Evolutionary conservation across 2,329 filamentous ascomycete genomes (phyloP).

Genomic region (Ophiostoma perfectum): DNA sequence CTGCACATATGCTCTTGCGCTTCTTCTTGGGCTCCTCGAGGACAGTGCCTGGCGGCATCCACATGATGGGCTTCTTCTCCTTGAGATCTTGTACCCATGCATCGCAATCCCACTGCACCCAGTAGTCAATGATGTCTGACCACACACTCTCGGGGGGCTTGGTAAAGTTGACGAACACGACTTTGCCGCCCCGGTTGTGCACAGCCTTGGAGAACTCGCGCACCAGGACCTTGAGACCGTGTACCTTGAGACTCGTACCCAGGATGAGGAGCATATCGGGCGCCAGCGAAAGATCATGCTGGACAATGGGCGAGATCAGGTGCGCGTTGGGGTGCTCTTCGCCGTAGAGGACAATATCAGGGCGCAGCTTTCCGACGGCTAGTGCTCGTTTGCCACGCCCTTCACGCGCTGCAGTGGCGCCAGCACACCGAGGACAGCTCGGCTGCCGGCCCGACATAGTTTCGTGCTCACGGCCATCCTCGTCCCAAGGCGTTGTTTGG

Average conservation of each 20-base stretch:
- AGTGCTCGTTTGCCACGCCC: slow-evolving; percentile 62
- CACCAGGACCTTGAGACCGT: slow-evolving; percentile 65
- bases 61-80: slow-evolving; percentile 53
- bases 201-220: slow-evolving; percentile 67
- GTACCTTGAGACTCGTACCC: slow-evolving; percentile 65
- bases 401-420: slow-evolving; percentile 56
- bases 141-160: slow-evolving; percentile 66
- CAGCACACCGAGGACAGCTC: slow-evolving; percentile 60
- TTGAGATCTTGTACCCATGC: slow-evolving; percentile 63
- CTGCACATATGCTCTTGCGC: slow-evolving; percentile 29
- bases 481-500: slow-evolving; percentile 55
- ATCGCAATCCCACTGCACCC: slow-evolving; percentile 70
- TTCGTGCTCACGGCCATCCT: slow-evolving; percentile 48
- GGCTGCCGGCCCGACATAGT: slow-evolving; percentile 61
- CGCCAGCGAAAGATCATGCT: slow-evolving; percentile 58
- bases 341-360: slow-evolving; percentile 69
- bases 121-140: slow-evolving; percentile 68
- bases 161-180: slow-evolving; percentile 68
- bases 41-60: slow-evolving; percentile 46
- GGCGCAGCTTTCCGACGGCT: slow-evolving; percentile 61
- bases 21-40: slow-evolving; percentile 37
- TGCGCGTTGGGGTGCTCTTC: slow-evolving; percentile 67
- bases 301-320: slow-evolving; percentile 61
- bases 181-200: slow-evolving; percentile 61
- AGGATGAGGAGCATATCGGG: slow-evolving; percentile 66